Conservation (phyloP, 2,329 filamentous ascomycete genomes). For the Botrytis fragariae region DNA sequence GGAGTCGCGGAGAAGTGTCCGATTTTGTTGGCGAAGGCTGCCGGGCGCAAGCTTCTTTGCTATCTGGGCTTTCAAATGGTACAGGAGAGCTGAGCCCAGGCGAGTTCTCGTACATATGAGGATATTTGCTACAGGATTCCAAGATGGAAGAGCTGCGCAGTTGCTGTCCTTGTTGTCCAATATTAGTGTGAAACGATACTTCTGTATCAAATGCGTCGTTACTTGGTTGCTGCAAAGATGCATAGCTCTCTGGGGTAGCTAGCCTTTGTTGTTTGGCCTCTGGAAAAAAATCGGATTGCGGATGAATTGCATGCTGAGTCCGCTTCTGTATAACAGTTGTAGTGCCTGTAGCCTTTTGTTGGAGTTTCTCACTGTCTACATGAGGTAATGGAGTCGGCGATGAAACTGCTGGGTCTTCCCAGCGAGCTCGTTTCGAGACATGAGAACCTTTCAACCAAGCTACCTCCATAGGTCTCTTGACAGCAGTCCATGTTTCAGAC, state of each 20-base stretch:
- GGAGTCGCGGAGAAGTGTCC: constrained; percentile 2
- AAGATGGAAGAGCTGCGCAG: neutral
- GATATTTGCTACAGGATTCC: neutral
- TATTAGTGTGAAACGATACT: constrained; percentile 6
- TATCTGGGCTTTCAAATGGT: neutral
- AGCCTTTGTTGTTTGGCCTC: neutral
- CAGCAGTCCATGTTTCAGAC: constrained; percentile 12
- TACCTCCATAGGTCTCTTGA: constrained; percentile 28
- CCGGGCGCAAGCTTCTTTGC: neutral
- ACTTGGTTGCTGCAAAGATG: neutral
- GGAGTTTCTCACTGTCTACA: neutral
- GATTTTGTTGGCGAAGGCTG: neutral
- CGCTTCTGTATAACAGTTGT: neutral
- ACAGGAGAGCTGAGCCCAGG: neutral
- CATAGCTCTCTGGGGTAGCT: neutral
- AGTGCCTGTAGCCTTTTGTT: neutral
- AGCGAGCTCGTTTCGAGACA: constrained; percentile 35
- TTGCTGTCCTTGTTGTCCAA: constrained; percentile 5
- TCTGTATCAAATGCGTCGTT: neutral
- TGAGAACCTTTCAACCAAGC: constrained; percentile 37
- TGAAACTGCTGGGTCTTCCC: constrained; percentile 30
- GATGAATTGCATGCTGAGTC: neutral
- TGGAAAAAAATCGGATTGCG: neutral
- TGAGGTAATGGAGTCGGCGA: constrained; percentile 34
- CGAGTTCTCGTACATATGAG: neutral